Conservation (phyloP, 805 yeast species). For the Teunomyces barrocoloradensis region DNA sequence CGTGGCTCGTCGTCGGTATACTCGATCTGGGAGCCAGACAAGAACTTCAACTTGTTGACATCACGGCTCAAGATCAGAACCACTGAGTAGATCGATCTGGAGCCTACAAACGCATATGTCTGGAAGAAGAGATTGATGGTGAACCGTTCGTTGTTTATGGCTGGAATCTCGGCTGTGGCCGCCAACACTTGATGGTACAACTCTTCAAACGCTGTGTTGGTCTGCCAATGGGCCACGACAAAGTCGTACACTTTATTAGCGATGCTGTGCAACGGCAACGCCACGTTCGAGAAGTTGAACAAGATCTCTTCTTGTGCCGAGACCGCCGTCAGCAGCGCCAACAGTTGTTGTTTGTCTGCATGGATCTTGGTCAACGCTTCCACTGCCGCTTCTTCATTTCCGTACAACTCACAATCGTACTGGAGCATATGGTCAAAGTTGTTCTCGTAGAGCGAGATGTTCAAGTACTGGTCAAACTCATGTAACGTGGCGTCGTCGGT, state of each 20-base stretch:
- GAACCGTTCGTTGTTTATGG: slow-evolving; percentile 29
- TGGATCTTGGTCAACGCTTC: slow-evolving; percentile 25
- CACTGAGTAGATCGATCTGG: slow-evolving; percentile 69
- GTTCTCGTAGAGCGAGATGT: slow-evolving; percentile 32
- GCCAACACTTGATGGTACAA: slow-evolving; percentile 29
- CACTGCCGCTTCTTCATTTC: slow-evolving; percentile 25
- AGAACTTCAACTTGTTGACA: slow-evolving; percentile 35
- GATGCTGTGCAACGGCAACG: slow-evolving; percentile 35
- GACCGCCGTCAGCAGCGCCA: slow-evolving; percentile 16
- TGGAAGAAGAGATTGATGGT: slow-evolving; percentile 64
- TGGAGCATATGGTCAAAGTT: slow-evolving; percentile 23
- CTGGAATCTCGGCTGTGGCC: slow-evolving; percentile 15
- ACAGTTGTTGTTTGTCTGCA: slow-evolving; percentile 21
- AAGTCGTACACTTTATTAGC: slow-evolving; percentile 42
- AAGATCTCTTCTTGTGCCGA: slow-evolving; percentile 40
- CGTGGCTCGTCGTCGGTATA: slow-evolving; percentile 32
- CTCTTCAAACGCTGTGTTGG: slow-evolving; percentile 34
- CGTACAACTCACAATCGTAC: slow-evolving; percentile 37
- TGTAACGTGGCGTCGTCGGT: slow-evolving; percentile 31
- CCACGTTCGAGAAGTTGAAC: slow-evolving; percentile 33
- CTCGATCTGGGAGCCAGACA: slow-evolving; percentile 31
- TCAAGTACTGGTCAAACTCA: slow-evolving; percentile 39
- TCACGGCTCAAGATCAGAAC: slow-evolving; percentile 41
- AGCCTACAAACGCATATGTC: slow-evolving; percentile 76
- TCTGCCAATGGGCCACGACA: slow-evolving; percentile 38